A percentile compares a stretch with the other conserved stretches of the same genome.
Conservation (phyloP, 768 basidiomycete genomes). For the Gyrodon lividus region DNA sequence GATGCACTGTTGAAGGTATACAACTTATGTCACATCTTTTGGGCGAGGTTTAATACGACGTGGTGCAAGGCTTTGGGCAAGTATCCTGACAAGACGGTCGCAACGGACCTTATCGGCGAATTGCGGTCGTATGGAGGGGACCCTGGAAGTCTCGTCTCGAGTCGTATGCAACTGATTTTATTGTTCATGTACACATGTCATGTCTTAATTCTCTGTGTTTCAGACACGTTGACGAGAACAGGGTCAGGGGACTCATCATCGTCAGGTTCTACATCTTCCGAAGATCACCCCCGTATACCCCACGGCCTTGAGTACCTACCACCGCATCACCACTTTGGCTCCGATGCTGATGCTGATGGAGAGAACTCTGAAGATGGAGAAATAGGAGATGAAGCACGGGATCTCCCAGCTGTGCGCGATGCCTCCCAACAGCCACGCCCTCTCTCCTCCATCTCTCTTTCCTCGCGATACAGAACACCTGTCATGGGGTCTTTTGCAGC, state of each 20-base stretch:
- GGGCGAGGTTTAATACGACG: neutral
- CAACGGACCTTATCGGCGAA: constrained; percentile 72
- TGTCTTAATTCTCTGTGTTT: constrained; percentile 2
- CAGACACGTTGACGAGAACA: constrained; percentile 38
- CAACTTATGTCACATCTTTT: constrained; percentile 4
- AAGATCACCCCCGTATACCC: constrained; percentile 25
- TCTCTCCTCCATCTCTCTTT: constrained; percentile 61
- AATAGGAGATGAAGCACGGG: constrained; percentile 47
- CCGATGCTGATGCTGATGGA: constrained; percentile 26
- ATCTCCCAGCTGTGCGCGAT: constrained; percentile 41
- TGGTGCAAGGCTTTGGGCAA: constrained; percentile 63
- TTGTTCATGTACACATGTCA: neutral
- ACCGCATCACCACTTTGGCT: too few relatives aligned
- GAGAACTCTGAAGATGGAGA: constrained; percentile 47
- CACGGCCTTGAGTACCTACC: too few relatives aligned
- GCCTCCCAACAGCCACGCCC: constrained; percentile 49
- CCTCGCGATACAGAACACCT: constrained; percentile 80
- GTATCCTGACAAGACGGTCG: constrained; percentile 81
- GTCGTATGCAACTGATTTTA: constrained; percentile 44
- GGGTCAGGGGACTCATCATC: constrained; percentile 59
- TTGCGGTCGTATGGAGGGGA: constrained; percentile 75
- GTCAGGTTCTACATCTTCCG: constrained; percentile 63
- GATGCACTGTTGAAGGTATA: constrained; percentile 79
- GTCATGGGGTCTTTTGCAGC: constrained; percentile 59
- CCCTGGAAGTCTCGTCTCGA: constrained; percentile 60